Percentiles rank a stretch among this genome's conserved stretches.
Evolutionary conservation across 768 basidiomycete genomes (phyloP).

Genomic region (Phaeotremella skinneri): DNA sequence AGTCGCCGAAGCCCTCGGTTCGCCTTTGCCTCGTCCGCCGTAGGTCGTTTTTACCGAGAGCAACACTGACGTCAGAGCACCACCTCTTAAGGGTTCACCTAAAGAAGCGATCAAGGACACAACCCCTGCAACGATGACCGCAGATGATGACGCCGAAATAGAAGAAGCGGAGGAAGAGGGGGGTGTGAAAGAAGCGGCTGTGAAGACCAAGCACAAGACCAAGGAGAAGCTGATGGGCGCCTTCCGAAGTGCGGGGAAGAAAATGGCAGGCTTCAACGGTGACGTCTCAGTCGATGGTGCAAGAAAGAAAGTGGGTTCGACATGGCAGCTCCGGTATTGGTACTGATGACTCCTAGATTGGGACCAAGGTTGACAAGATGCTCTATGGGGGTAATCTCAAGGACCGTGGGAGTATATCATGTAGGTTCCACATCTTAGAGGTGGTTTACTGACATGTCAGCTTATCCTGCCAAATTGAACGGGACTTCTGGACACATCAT

Average conservation of each 20-base stretch:
- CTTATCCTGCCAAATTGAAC: conserved; percentile 51
- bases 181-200: conserved; percentile 40
- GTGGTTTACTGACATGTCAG: conserved; percentile 18
- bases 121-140: conserved; percentile 34
- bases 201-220: conserved; percentile 47
- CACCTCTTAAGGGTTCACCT: conserved; percentile 46
- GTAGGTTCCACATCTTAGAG: conserved; percentile 32
- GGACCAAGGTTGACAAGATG: conserved; percentile 49
- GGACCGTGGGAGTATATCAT: conserved; percentile 45
- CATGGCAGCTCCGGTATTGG: neutral
- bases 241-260: conserved; percentile 49
- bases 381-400: conserved; percentile 48
- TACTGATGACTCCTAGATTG: conserved; percentile 40
- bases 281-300: conserved; percentile 53
- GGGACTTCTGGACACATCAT: conserved; percentile 51
- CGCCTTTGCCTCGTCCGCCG: conserved; percentile 49
- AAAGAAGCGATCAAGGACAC: conserved; percentile 51
- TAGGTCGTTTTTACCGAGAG: conserved; percentile 15
- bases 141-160: conserved; percentile 46
- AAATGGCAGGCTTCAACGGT: conserved; percentile 51
- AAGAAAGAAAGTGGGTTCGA: conserved; percentile 46
- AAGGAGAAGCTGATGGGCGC: conserved; percentile 48
- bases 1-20: conserved; percentile 45
- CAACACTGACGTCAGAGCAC: conserved; percentile 27
- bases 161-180: conserved; percentile 48